Base-by-base conservation (phyloP, 2,329 filamentous ascomycete genomes). In the Sarocladiaceae sp. region DNA sequence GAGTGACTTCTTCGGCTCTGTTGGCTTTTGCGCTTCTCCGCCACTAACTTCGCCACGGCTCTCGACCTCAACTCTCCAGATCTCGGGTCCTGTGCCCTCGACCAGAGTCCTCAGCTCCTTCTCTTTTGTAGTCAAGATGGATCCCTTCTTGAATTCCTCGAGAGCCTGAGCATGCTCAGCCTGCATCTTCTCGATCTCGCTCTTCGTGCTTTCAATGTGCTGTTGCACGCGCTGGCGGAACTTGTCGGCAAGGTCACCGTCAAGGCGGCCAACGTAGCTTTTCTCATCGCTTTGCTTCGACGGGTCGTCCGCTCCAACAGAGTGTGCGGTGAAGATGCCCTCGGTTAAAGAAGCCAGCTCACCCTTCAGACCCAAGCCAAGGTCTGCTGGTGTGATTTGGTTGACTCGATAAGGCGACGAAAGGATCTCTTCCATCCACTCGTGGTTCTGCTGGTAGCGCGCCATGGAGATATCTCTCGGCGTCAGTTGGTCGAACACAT, bases 381-480 rank as follows among this genome's bases (percentile, higher is more conserved):
- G 77, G 59, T 95, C 90, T 3, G 89, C 80, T 1, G 91, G 89
- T 7, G 83, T 80, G 47, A 98, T 95, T 59, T 94, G 88, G 41
- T 77, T 78, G 49, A 91, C 85, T 19, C 85, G 76, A 59, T 95
- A 96, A 0, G 90, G 88, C 1, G 91, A 97, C 1, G 86, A 88
- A 44, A 97, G 78, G 21, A 98, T 83, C 65, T 98, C 91, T 58
- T 97, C 93, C 88, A 98, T 95, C 93, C 91, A 97, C 62, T 95
- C 88, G 57, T 98, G 91, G 56, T 98, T 94, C 59, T 96, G 89
- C 60, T 84, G 84, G 62, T 96, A 98, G 45, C 93, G 80, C 51
- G 82, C 80, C 48, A 88, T 72, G 54, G 89, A 95, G 49, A 98
- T 85, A 51, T 98, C 93, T 33, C 90, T 79, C 3, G 90, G 90